These are phyloP conservation scores for Pelargonium myrrhifolium DNA, from an alignment of 441 rosid genomes.

Conservation along the genomic window DNA sequence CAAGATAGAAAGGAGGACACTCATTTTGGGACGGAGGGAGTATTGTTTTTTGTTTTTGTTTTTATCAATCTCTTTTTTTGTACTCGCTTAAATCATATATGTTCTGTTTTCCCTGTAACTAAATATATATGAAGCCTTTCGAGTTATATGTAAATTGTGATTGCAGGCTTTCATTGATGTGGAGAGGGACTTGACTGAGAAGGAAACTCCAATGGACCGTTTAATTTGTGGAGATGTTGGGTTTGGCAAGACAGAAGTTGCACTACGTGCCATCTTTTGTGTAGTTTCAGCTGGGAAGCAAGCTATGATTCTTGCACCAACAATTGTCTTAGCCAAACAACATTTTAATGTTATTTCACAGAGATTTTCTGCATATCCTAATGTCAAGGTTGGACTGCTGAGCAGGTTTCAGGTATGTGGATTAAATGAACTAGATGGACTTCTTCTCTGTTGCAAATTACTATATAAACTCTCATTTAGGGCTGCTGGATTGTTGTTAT, in stretches of 20 bases:
- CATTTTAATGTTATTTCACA: slow-evolving; percentile 85
- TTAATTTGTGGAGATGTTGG: slow-evolving; percentile 97
- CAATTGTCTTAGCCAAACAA: slow-evolving; percentile 89
- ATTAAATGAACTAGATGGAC: slow-evolving; percentile 14
- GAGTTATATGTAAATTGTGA: not conserved
- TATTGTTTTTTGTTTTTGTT: too few relatives aligned
- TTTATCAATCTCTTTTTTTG: too few relatives aligned
- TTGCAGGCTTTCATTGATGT: slow-evolving; percentile 90
- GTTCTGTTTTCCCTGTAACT: not conserved
- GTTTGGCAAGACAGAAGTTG: slow-evolving; percentile 98
- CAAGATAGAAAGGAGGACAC: too few relatives aligned
- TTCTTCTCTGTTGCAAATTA: slow-evolving; percentile 9
- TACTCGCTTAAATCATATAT: not conserved
- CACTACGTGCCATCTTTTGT: slow-evolving; percentile 83
- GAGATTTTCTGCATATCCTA: slow-evolving; percentile 55
- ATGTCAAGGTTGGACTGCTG: slow-evolving; percentile 69
- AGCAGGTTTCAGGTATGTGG: slow-evolving; percentile 85
- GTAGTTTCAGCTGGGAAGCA: slow-evolving; percentile 84
- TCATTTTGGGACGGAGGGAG: too few relatives aligned
- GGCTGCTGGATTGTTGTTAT: not conserved
- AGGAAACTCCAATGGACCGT: slow-evolving; percentile 96
- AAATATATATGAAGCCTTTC: not conserved
- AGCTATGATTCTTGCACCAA: slow-evolving; percentile 96
- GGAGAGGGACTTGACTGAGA: slow-evolving; percentile 83
- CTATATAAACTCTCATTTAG: not conserved